phyloP scores from a whole-genome alignment of 768 basidiomycete species.

The Gautieria morchelliformis region DNA sequence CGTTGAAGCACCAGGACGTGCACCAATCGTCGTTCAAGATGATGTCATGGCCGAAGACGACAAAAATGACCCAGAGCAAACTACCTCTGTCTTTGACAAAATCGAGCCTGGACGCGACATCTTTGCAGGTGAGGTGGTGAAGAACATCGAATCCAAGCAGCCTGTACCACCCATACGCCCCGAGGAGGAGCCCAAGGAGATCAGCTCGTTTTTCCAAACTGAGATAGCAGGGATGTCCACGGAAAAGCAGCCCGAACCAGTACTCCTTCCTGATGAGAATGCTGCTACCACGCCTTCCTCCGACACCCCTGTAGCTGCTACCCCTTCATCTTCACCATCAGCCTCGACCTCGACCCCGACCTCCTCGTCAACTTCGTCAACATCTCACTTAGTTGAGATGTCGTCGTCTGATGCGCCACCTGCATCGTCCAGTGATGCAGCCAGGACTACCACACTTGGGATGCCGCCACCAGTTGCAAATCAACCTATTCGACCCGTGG shows the following conservation, averaged over 20 bases:
- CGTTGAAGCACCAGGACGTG: constrained; percentile 43
- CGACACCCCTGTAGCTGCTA: neutral
- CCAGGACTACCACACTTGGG: neutral
- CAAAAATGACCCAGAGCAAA: constrained; percentile 18
- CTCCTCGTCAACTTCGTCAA: neutral
- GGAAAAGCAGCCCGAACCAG: constrained; percentile 8
- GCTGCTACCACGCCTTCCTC: constrained; percentile 1
- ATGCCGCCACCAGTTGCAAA: neutral
- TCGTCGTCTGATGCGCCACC: neutral
- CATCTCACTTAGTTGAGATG: neutral
- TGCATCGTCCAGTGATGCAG: neutral
- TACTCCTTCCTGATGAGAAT: neutral
- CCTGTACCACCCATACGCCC: constrained; percentile 10
- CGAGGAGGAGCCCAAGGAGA: constrained; percentile 24
- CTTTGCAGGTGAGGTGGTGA: constrained; percentile 44
- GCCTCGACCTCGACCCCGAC: neutral
- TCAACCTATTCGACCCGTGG: constrained; percentile 15
- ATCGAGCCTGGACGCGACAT: constrained; percentile 70
- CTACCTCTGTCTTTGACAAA: constrained; percentile 36
- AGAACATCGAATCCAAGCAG: constrained; percentile 38
- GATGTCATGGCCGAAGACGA: constrained; percentile 18
- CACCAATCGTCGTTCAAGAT: constrained; percentile 45
- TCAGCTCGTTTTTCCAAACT: constrained; percentile 24
- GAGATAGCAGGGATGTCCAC: neutral
- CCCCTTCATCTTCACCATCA: neutral